Conservation (phyloP, 768 basidiomycete species). For the Suillus tomentosus region DNA sequence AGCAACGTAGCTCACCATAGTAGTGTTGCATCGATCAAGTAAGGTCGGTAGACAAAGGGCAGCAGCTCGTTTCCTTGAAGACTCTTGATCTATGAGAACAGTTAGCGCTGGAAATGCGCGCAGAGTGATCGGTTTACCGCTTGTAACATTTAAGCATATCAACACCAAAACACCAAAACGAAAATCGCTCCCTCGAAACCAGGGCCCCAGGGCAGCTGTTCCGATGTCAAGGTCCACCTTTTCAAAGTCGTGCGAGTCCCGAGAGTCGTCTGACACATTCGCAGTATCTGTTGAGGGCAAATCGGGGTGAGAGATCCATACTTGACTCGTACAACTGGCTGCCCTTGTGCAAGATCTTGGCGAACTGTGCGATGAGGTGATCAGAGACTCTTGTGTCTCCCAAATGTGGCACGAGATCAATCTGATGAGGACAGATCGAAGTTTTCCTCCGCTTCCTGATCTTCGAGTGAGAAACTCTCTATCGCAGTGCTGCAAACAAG, state of each 20-base stretch:
- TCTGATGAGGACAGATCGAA: constrained; percentile 82
- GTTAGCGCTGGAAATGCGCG: background rate
- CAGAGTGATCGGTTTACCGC: constrained; percentile 43
- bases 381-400: constrained; percentile 73
- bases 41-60: constrained; percentile 71
- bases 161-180: constrained; percentile 94
- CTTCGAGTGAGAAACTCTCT: constrained; percentile 56
- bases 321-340: constrained; percentile 57
- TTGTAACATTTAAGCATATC: constrained; percentile 68
- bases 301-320: constrained; percentile 9
- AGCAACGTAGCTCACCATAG: constrained; percentile 74
- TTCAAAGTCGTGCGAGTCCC: constrained; percentile 33
- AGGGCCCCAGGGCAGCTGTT: constrained; percentile 58
- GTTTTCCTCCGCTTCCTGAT: constrained; percentile 77
- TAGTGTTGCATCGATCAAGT: constrained; percentile 69
- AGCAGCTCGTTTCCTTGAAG: constrained; percentile 66
- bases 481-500: constrained; percentile 49
- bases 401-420: constrained; percentile 75
- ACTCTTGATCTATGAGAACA: constrained; percentile 53
- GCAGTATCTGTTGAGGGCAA: constrained; percentile 17
- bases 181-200: constrained; percentile 79
- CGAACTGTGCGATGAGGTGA: constrained; percentile 63
- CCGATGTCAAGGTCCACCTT: constrained; percentile 49
- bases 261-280: constrained; percentile 17
- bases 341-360: constrained; percentile 70